Evolutionary conservation across 768 basidiomycete genomes (phyloP).

Genomic region (Podaxis rugospora): DNA sequence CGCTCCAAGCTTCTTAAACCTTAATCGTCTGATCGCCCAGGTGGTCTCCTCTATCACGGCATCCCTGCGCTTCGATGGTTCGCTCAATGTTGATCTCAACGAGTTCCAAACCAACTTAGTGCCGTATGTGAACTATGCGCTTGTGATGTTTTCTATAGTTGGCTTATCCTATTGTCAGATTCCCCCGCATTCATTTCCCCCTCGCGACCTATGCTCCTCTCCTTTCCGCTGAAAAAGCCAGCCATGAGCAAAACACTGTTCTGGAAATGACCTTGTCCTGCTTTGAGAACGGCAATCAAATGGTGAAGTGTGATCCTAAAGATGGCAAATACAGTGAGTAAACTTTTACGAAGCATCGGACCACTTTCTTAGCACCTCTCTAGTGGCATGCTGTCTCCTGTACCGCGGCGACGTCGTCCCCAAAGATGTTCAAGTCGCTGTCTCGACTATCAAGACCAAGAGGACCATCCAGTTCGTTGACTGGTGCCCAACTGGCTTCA

Average conservation of each 20-base stretch:
- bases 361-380: conserved; percentile 12
- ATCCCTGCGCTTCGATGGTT: conserved; percentile 95
- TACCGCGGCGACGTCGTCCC: conserved; percentile 97
- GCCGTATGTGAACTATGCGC: conserved; percentile 56
- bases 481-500: conserved; percentile 98
- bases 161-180: conserved; percentile 40
- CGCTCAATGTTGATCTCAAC: conserved; percentile 93
- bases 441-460: conserved; percentile 94
- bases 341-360: background rate
- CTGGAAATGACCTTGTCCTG: conserved; percentile 98
- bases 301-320: conserved; percentile 93
- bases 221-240: conserved; percentile 91
- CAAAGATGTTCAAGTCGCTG: conserved; percentile 91
- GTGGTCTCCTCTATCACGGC: conserved; percentile 98
- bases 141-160: background rate
- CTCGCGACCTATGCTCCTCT: conserved; percentile 94
- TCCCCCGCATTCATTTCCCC: conserved; percentile 99
- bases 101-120: conserved; percentile 99
- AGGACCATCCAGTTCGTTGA: conserved; percentile 97
- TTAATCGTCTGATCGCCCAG: conserved; percentile 96
- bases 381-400: conserved; percentile 87
- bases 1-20: conserved; percentile 86
- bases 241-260: conserved; percentile 95
- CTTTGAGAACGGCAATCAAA: conserved; percentile 95
- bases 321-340: conserved; percentile 96